These are phyloP conservation scores for Thielaviopsis musarum DNA, from an alignment of 2,329 filamentous ascomycete genomes.

Conservation along the genomic window DNA sequence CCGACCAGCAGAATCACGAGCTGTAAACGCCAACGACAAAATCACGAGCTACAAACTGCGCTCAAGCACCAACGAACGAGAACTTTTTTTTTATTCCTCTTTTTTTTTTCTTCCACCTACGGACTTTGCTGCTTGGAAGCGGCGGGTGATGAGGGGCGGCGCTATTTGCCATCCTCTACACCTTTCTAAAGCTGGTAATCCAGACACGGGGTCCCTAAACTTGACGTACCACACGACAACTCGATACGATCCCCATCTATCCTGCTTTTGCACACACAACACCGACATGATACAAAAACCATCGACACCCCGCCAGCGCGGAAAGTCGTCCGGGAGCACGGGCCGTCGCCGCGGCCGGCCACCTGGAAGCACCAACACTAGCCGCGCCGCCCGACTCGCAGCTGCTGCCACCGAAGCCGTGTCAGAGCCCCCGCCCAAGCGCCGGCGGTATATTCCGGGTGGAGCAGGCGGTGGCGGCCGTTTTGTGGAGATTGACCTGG, in stretches of 20 bases:
- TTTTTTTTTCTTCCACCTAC: background rate
- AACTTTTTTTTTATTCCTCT: background rate
- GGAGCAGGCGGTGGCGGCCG: slow-evolving; percentile 73
- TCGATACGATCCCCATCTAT: background rate
- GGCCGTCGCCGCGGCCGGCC: slow-evolving; percentile 32
- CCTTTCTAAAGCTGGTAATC: background rate
- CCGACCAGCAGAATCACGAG: too few species aligned
- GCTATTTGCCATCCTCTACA: background rate
- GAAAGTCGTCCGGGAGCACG: slow-evolving; percentile 22
- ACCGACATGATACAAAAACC: slow-evolving; percentile 9
- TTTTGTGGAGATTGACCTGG: slow-evolving; percentile 55
- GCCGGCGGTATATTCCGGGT: slow-evolving; percentile 66
- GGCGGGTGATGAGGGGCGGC: background rate
- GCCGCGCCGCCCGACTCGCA: slow-evolving; percentile 23
- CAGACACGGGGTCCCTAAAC: background rate
- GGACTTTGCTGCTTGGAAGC: background rate
- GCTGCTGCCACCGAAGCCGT: slow-evolving; percentile 17
- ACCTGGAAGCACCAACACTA: slow-evolving; percentile 26
- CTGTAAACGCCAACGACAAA: background rate
- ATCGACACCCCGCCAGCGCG: slow-evolving; percentile 19
- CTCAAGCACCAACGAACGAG: background rate
- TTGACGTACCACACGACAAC: background rate
- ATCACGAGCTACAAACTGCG: background rate
- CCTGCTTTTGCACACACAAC: background rate
- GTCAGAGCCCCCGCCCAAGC: slow-evolving; percentile 50